These are phyloP conservation scores for Podila verticillata DNA, from an alignment of 192 early-diverging fungal species.

Conservation along the genomic window DNA sequence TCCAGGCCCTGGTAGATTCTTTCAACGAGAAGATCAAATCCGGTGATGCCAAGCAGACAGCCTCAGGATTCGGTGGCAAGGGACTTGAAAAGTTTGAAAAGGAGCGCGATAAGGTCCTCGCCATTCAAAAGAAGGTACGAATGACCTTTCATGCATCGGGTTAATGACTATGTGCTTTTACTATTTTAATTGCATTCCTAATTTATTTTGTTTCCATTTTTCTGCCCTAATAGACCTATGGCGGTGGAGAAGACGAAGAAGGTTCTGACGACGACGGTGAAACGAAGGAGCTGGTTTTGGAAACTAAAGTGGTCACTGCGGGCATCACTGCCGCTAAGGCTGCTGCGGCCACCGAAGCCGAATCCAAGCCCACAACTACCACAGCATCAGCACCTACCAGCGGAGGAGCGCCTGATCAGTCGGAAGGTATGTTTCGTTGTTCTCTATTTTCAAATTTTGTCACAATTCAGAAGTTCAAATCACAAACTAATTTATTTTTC, in stretches of 20 bases:
- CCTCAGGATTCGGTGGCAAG: conserved; percentile 95
- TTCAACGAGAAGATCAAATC: conserved; percentile 84
- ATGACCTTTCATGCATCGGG: no score
- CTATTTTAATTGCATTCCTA: not conserved
- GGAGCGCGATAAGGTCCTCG: conserved; percentile 89
- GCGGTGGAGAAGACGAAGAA: conserved; percentile 75
- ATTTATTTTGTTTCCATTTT: conserved; percentile 15
- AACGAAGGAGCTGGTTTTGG: conserved; percentile 47
- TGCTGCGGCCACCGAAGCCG: conserved; percentile 28
- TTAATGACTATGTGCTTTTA: not conserved
- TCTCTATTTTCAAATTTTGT: not conserved
- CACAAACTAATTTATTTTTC: not conserved
- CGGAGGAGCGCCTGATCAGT: conserved; percentile 6
- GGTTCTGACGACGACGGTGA: conserved; percentile 74
- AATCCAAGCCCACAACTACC: conserved; percentile 10
- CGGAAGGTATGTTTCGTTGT: conserved; percentile 23
- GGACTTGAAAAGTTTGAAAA: conserved; percentile 95
- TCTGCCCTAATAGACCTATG: conserved; percentile 60
- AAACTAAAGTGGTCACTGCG: conserved; percentile 52
- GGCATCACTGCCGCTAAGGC: conserved; percentile 51
- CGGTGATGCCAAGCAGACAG: conserved; percentile 73
- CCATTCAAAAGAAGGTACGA: conserved; percentile 85
- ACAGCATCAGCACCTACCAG: not conserved
- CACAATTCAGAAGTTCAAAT: no score
- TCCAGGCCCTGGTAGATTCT: conserved; percentile 81